These are phyloP conservation scores for Pisolithus microcarpus DNA, from an alignment of 768 basidiomycete species.

Conservation along the genomic window DNA sequence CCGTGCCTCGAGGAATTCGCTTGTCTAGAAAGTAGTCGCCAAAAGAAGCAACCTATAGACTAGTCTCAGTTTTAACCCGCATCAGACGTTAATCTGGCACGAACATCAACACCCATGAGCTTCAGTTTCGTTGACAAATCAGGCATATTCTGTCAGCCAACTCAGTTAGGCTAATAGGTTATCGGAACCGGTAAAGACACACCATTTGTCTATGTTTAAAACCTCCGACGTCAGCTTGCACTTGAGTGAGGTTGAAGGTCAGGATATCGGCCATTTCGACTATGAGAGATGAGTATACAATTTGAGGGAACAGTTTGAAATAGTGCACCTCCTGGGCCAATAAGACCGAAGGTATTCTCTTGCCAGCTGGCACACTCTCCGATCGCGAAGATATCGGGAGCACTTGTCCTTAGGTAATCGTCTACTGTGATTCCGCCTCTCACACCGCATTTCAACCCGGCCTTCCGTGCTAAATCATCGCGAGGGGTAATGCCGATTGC, in stretches of 20 bases:
- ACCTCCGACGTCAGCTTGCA: conserved; percentile 33
- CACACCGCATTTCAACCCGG: conserved; percentile 43
- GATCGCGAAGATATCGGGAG: conserved; percentile 58
- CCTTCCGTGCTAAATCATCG: conserved; percentile 52
- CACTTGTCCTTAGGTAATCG: conserved; percentile 51
- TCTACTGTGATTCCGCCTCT: conserved; percentile 54
- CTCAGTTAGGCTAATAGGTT: neutral
- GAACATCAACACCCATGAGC: conserved; percentile 51
- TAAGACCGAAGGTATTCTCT: conserved; percentile 63
- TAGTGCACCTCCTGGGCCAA: conserved; percentile 54
- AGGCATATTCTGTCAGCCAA: conserved; percentile 40
- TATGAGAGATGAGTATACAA: conserved; percentile 7
- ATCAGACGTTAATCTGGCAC: conserved; percentile 5
- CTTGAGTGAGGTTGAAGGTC: conserved; percentile 63
- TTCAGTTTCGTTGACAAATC: conserved; percentile 64
- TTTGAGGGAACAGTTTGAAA: neutral
- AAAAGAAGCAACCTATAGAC: conserved; percentile 50
- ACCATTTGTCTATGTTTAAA: conserved; percentile 42
- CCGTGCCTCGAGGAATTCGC: conserved; percentile 15
- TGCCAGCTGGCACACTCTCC: conserved; percentile 72
- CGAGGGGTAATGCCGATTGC: conserved; percentile 67
- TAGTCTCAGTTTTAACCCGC: neutral
- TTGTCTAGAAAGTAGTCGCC: conserved; percentile 69
- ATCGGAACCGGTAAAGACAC: neutral
- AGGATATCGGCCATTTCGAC: conserved; percentile 72